Base-by-base conservation (phyloP, 106 monocot species). In the Platanthera guangdongensis region DNA sequence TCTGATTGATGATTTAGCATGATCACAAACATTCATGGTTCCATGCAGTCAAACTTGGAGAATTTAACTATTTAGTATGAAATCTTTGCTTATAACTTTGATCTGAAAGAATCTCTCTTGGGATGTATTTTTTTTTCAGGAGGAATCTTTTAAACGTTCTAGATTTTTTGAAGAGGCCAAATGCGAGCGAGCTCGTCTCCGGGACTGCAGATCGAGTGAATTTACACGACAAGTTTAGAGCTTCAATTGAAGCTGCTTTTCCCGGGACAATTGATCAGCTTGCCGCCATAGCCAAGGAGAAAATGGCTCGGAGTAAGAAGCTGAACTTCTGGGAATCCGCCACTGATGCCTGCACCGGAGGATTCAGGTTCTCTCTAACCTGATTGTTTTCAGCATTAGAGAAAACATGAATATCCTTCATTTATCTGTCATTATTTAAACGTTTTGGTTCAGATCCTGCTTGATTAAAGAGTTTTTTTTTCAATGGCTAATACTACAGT, bases 131-230 rank as follows among this genome's bases (percentile, higher is more conserved):
- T 39, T 39, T 67, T 83, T 47, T 73, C 53, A 99, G 99, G 85
- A 92, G 92, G 68, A 99, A 99, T 75, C 80, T 94, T 74, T 76
- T 99, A 53, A 90, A 99, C 72, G 99, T 99, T 30, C 87, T 94
- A 52, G 89, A 99, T 69, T 99, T 99, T 64, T 85, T 99, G 22
- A 85, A 86, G 80, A 81, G 80, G 80, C 99, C 99, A 52, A 99
- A 99, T 86, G 94, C 99, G 22, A 79, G 73, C 64, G 99, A 91
- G 47, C 90, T 99, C 13, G 94, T 99, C 18, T 99, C 99, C 3
- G 99, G 99, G 72, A 99, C 94, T 10, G 79, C 72, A 77, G 99
- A 94, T 71, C 83, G 94, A 52, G 90, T 92, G 7, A 92, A 90
- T 68, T 77, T 94, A 71, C 73, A 89, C 28, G 89, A 92, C 19